Base-by-base conservation (phyloP, 2,329 filamentous ascomycete genomes). In the Saccharata proteae region DNA sequence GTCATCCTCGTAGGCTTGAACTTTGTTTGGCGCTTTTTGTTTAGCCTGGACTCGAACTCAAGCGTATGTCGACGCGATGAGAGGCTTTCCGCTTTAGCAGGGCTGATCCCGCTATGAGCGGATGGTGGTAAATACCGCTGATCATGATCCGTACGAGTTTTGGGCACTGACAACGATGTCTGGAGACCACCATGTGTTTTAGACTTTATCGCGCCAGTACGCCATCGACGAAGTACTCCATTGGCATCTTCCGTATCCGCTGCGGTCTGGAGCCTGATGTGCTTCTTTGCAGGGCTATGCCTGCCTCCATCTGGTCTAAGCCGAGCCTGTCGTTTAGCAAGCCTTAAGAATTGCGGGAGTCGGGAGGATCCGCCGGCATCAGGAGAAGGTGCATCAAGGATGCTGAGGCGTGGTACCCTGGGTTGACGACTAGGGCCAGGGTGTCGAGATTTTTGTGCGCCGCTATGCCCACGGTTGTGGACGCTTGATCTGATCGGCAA, bases 241-340 rank as follows among this genome's bases (percentile, higher is more conserved):
- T 62, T 65, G 6, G 67, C 67, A 42, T 76, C 71, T 28, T 59
- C 52, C 1, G 69, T 74, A 38, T 77, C 72, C 6, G 54, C 42
- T 18, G 49, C 52, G 15, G 64, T 71, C 11, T 61, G 62, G 16
- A 76, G 48, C 30, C 60, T 57, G 29, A 75, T 56, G 21, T 64
- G 54, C 41, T 74, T 74, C 29, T 54, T 51, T 14, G 53, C 57
- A 11, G 65, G 69, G 25, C 62, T 67, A 40, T 65, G 61, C 33
- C 69, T 61, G 20, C 64, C 69, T 42, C 53, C 44, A 42, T 70
- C 61, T 15, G 52, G 46, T 27, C 59, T 56, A 23, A 54, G 58
- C 6, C 65, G 62, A 29, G 61, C 66, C 41, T 61, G 57, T 37
- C 72, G 63, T 16, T 61, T 59, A 19, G 72, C 72, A 35, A 77